Base-by-base conservation (phyloP, 208 protist species). In the Wallacemonas sp. region DNA sequence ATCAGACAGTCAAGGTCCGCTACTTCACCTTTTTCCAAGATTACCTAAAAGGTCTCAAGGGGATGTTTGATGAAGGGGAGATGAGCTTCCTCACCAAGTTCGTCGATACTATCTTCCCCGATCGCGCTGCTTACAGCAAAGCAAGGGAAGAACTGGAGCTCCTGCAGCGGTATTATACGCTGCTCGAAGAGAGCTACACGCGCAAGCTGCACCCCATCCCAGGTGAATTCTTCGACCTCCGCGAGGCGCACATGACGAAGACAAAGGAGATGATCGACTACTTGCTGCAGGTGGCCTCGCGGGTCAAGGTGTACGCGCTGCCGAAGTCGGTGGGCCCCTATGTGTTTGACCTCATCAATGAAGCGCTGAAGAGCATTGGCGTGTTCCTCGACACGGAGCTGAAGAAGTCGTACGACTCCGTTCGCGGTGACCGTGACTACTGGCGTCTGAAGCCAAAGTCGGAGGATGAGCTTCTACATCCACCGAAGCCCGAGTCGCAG, bases 201-300 rank as follows among this genome's bases (percentile, higher is more conserved):
- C 83, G 81, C 22, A 71, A 65, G n/a, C 78, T 95, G 45, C 83
- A 91, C 61, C 71, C 77, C 22, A 61, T 90, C 30, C 81, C 81
- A 1, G 86, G 80, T 17, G 79, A 89, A 69, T 66, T 80, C 26
- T 91, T 91, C 65, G 86, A 95, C 41, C 66, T 93, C 4, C 77
- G 81, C 27, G 86, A 91, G 68, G 89, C 77, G n/a, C 85, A 95
- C 69, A 92, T 93, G 81, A 45, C 68, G 12, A 95, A 92, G 63
- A 79, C 88, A 33, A 84, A 86, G 52, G 84, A 89, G 30, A 63
- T 90, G 46, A 64, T 92, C 59, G 68, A 92, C 26, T 52, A 76
- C 27, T 32, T 93, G 26, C 78, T 59, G 15, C 86, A 95, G 62
- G 83, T 92, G 9, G 39, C 69, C 10, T 64, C 67, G 12, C 83